Conservation (phyloP, 345 rosid genomes). For the Arabidopsis arenosa region DNA sequence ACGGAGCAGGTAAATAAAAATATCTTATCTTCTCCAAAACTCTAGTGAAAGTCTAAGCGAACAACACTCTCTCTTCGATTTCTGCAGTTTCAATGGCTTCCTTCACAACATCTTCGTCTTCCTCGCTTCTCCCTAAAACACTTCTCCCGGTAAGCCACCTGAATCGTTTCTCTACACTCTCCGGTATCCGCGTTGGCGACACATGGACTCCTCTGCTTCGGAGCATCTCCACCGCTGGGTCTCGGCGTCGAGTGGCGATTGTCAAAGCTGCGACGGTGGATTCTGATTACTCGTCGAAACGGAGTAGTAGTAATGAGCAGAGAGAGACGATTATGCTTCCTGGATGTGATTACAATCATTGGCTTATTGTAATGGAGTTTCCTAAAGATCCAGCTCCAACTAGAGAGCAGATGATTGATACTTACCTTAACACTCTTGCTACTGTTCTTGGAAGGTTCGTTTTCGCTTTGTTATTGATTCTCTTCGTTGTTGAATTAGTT, state of each 20-base stretch:
- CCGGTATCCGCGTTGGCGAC: constrained; percentile 3
- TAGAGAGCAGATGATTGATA: constrained; percentile 93
- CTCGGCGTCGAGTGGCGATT: constrained; percentile 42
- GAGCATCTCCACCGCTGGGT: constrained; percentile 22
- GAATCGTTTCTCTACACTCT: constrained; percentile 1
- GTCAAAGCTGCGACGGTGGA: constrained; percentile 61
- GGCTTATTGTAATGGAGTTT: constrained; percentile 98
- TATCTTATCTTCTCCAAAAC: constrained; percentile 36
- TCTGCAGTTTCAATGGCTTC: constrained; percentile 57
- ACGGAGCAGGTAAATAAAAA: constrained; percentile 1
- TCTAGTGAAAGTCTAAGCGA: constrained; percentile 4
- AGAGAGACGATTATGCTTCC: constrained; percentile 96
- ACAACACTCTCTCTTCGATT: constrained; percentile 8
- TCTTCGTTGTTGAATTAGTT: not conserved
- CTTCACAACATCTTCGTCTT: constrained; percentile 45
- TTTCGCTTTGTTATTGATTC: not conserved
- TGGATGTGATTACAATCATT: constrained; percentile 92
- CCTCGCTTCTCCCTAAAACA: constrained; percentile 53
- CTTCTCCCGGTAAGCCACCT: constrained; percentile 41
- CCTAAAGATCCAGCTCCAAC: constrained; percentile 97
- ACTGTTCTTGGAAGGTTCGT: constrained; percentile 85
- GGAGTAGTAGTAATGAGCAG: constrained; percentile 73
- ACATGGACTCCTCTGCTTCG: constrained; percentile 31
- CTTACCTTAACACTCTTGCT: constrained; percentile 86
- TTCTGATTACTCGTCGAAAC: constrained; percentile 65